These are phyloP conservation scores for Fraxinus latifolia DNA, from an alignment of 305 asterid genomes.

Conservation along the genomic window DNA sequence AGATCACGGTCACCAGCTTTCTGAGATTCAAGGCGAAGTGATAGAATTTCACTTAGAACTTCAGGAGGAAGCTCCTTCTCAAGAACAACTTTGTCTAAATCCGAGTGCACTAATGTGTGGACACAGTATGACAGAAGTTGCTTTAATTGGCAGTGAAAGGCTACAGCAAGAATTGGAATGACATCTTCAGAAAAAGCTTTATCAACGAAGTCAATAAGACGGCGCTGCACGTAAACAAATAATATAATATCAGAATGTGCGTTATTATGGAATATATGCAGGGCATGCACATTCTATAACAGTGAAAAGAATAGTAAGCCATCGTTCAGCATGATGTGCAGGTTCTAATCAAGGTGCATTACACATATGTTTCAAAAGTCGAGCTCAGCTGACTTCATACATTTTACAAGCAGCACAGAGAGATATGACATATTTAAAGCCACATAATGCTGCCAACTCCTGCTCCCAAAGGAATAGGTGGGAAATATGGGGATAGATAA, in stretches of 20 bases:
- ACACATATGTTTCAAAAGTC: background rate
- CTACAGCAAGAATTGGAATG: constrained; percentile 57
- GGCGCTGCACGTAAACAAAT: constrained; percentile 40
- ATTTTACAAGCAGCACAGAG: background rate
- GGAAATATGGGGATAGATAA: background rate
- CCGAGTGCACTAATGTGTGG: constrained; percentile 46
- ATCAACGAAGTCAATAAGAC: constrained; percentile 53
- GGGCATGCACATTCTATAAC: background rate
- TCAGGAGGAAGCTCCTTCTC: constrained; percentile 66
- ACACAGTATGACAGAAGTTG: constrained; percentile 46
- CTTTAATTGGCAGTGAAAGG: constrained; percentile 43
- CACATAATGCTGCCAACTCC: background rate
- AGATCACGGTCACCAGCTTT: constrained; percentile 37
- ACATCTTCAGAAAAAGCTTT: constrained; percentile 62
- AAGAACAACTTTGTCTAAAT: constrained; percentile 45
- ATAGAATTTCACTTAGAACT: constrained; percentile 34
- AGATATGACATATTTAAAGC: background rate
- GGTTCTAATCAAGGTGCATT: background rate
- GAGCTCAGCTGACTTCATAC: background rate
- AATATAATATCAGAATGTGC: background rate
- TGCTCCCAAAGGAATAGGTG: background rate
- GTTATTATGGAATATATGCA: background rate
- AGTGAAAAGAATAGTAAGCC: background rate
- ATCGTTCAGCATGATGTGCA: background rate
- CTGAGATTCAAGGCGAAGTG: constrained; percentile 34